Base-by-base conservation (phyloP, 1,284 basidiomycete genomes). In the Cryptococcus hybrid region DNA sequence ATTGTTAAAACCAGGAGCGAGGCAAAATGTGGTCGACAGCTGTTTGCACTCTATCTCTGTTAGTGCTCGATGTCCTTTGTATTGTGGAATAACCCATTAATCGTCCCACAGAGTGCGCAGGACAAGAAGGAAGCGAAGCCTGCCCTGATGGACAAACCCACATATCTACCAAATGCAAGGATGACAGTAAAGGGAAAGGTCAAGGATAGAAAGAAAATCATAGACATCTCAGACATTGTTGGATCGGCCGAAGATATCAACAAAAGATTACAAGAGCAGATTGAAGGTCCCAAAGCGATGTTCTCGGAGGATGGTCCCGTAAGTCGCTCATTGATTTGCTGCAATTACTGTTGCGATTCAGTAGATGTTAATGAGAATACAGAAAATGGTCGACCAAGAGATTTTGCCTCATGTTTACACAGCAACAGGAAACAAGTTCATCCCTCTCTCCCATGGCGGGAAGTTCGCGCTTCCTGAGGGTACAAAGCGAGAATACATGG, bases 391-490 rank as follows among this genome's bases (percentile, higher is more conserved):
- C 2, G 86, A 89, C 66, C 75, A 84, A 53, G 74, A 80, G 48
- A 73, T 76, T 15, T 85, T 97, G 48, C 95, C 95, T 0, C 87
- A 99, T 77, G 89, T 99, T 11, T 99, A 95, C 72, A 87, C 89
- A 2, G 57, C 60, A 1, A 87, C 90, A 3, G 79, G 83, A 13
- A 78, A 81, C 2, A 80, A 81, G 50, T 82, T 75, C 1, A 83
- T 85, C 58, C 87, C 85, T 64, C 78, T 90, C 11, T 88, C 74
- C 74, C 86, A 76, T 82, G 94, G 73, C 79, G 82, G 79, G 6
- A 89, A 87, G 66, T 91, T 92, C 66, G 80, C 87, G 62, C 77
- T 99, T 37, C 96, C 96, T 0, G 65, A 90, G 1, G 95, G 93
- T 1, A 98, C 94, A 0, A 82, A 81, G 18, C 83, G 91, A 38